phyloP scores from a whole-genome alignment of 441 rosid species.

The Euphorbia schlechtendalii region DNA sequence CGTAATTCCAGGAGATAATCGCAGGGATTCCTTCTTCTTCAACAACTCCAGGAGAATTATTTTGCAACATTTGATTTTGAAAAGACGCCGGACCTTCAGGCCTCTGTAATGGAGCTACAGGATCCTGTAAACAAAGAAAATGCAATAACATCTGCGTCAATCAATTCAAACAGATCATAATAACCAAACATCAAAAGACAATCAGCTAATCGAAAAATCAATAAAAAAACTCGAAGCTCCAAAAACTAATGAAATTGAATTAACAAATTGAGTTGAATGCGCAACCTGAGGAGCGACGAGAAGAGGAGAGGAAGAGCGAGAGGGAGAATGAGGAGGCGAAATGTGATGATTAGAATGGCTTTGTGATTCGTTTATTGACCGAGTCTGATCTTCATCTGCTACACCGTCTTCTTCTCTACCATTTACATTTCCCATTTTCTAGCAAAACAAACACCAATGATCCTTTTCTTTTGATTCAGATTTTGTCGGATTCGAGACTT shows the following conservation, averaged over 20 bases:
- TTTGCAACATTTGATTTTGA: constrained; percentile 38
- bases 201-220: no score
- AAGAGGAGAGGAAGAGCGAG: constrained; percentile 54
- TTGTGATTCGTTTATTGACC: constrained; percentile 9
- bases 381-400: constrained; percentile 19
- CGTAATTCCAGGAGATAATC: constrained; percentile 73
- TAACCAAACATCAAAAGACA: no score
- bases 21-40: constrained; percentile 76
- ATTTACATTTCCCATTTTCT: constrained; percentile 62
- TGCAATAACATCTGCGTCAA: no score
- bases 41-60: constrained; percentile 38
- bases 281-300: constrained; percentile 67
- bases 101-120: constrained; percentile 59
- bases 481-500: background rate
- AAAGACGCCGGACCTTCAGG: constrained; percentile 36
- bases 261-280: no score
- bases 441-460: background rate
- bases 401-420: constrained; percentile 33
- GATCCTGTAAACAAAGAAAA: constrained; percentile 38
- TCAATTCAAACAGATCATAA: no score
- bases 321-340: constrained; percentile 44
- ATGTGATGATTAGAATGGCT: constrained; percentile 15
- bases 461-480: background rate
- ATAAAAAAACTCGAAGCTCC: no score
- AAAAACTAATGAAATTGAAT: no score